Base-by-base conservation (phyloP, 306 rosid species). In the Rosa chinensis region DNA sequence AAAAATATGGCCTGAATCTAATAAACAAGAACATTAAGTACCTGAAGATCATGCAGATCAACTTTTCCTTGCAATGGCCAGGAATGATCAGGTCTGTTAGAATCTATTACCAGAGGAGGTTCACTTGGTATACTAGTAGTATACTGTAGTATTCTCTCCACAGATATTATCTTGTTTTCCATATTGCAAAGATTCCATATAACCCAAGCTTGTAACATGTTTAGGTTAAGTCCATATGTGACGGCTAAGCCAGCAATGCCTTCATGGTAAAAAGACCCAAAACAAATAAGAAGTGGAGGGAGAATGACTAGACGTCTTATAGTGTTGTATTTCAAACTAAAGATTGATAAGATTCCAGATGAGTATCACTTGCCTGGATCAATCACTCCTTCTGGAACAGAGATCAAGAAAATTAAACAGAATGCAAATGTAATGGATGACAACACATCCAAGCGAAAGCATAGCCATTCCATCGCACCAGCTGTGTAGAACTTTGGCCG, bases 181-280 rank as follows among this genome's bases (percentile, higher is more conserved):
- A 88, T 49, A 40, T 77, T 78, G 79, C 97, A 92, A 82, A 90
- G 83, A 66, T 17, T 61, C 92, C 88, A 79, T 73, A 90, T 85
- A 32, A 90, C 20, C 72, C 5, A 43, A 73, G 79, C 71, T 82
- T 87, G 98, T 66, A 89, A 3, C 66, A 18, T 53, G 73, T 90
- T 92, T 77, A 92, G 87, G 85, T 77, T 87, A 63, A 90, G 91
- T 69, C 96, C 98, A 71, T 90, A 94, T 13, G 97, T 92, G 83
- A 92, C 97, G 50, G 94, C 92, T 84, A 94, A 87, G 69, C 96
- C 98, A 25, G 98, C 92, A 74, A 93, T 85, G 62, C 95, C 96
- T 91, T 71, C 56, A 89, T 8, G 20, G 64, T 39, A 74, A 66
- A 23, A 23, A 43, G 53, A 70, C 42, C 59, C 28, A 39, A 28